Base-by-base conservation (phyloP, 164 flowering plant species). In the Chimonanthus praecox region DNA sequence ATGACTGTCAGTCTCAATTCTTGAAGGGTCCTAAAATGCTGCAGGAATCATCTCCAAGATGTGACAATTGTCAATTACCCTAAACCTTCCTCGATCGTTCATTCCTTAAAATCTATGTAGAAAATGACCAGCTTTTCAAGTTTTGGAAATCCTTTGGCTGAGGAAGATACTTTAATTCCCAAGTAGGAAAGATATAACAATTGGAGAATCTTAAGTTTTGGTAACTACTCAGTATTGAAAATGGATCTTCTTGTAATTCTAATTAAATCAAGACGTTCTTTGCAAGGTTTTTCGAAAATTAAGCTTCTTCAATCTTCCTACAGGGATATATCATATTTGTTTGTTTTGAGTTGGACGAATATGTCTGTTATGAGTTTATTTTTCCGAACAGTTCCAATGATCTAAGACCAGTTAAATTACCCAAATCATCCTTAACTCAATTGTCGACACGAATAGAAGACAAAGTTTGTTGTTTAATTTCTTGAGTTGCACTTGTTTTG, bases 11-110 rank as follows among this genome's bases (percentile, higher is more conserved):
- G 8, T 6, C 3, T 3, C 68, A 65, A 45, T 45, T 65, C 68
- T 62, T 67, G 46, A 60, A 78, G 58, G 54, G 83, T 71, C 60
- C 77, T 78, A 49, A 78, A 69, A 61, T 73, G 65, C 70, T 71
- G 76, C 71, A 81, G 80, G 81, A 43, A 82, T 68, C 76, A 65
- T 73, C 62, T 71, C 73, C 71, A 80, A 69, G 4, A 45, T 64
- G 62, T 50, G 44, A 68, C 82, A 82, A 47, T 49, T 72, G 8
- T 5, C 2, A 4, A 49, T 68, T 4, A 11, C 21, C 21, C 58
- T 7, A 68, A 21, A 15, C 71, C 71, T 49, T 48, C 13, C 13
- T 47, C 58, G 4, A 48, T 21, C 48, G 11, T 71, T 15, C 71
- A 68, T 3, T 48, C 71, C 43, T 47, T 3, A 47, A 68, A 67